Evolutionary conservation across 2,329 filamentous ascomycete species (phyloP), one percentile per base, ranked within the genome.

Genomic region (Claviceps citrina): DNA sequence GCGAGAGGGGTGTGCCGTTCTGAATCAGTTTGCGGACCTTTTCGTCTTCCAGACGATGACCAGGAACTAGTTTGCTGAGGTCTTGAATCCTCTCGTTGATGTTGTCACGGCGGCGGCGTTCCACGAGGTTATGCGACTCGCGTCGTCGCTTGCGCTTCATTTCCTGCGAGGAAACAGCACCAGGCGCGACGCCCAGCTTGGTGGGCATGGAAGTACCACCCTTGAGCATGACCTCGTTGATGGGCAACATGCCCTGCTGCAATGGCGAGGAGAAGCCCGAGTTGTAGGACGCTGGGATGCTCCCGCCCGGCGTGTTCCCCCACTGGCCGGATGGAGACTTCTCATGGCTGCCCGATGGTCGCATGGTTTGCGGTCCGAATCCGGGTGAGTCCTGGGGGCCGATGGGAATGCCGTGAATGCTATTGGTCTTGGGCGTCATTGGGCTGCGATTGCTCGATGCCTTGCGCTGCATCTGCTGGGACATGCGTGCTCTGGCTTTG

Each of bases 11-110:
- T 1, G 84, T 89, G 45, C 89, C 93, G 55, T 87, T 96, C 53
- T 89, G 78, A 40, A 96, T 80, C 54, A 94, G 80, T 63, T 96
- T 96, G 49, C 87, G 81, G 36, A 96, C 83, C 64, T 94, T 95
- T 62, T 98, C 91, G 55, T 96, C 91, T 53, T 98, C 91, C 2
- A 98, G 70, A 44, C 91, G 79, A 60, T 98, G 91, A 44, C 80
- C 72, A 19, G 91, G 91, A 2, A 98, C 89, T 15, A 98, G 73
- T 52, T 86, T 84, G 54, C 89, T 94, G 7, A 98, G 72, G 55
- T 98, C 91, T 54, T 96, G 89, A 46, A 98, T 98, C 32, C 91
- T 78, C 62, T 98, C 91, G 51, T 98, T 98, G 68, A 98, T 98
- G 57, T 96, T 96, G 64, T 96, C 91, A 46, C 91, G 78, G 45